These are phyloP conservation scores for Gossypium armourianum DNA, from an alignment of 441 rosid species.

Conservation along the genomic window DNA sequence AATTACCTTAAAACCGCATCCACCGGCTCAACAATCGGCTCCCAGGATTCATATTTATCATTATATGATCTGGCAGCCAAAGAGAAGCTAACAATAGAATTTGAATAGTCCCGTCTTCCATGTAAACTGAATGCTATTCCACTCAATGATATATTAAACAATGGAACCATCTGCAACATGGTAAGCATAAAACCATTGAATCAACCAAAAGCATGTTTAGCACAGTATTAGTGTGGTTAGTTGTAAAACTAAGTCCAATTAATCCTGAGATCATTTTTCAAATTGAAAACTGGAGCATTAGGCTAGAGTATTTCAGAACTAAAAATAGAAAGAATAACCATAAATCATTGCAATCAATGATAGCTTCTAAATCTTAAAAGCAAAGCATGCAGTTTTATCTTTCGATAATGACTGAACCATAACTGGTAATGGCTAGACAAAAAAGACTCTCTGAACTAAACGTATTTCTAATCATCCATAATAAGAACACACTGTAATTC, in stretches of 20 bases:
- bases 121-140: conserved; percentile 63
- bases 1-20: conserved; percentile 67
- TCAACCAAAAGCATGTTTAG: conserved; percentile 9
- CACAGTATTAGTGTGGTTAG: background rate
- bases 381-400: background rate
- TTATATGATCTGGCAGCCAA: conserved; percentile 79
- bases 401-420: background rate
- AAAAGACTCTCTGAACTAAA: background rate
- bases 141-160: conserved; percentile 66
- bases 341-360: background rate
- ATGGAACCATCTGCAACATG: conserved; percentile 83
- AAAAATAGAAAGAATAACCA: background rate
- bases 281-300: background rate
- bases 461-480: background rate
- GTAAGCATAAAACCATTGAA: conserved; percentile 14
- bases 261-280: background rate
- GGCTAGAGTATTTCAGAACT: background rate
- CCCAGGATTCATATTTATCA: conserved; percentile 90
- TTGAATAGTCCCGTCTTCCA: conserved; percentile 55
- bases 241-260: background rate
- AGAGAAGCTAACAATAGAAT: conserved; percentile 67
- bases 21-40: conserved; percentile 82
- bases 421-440: background rate
- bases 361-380: background rate
- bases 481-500: background rate